Evolutionary conservation across 169 alveolate genomes (phyloP), one percentile per base, ranked within the genome.

Genomic region (Eimeria brunetti): DNA sequence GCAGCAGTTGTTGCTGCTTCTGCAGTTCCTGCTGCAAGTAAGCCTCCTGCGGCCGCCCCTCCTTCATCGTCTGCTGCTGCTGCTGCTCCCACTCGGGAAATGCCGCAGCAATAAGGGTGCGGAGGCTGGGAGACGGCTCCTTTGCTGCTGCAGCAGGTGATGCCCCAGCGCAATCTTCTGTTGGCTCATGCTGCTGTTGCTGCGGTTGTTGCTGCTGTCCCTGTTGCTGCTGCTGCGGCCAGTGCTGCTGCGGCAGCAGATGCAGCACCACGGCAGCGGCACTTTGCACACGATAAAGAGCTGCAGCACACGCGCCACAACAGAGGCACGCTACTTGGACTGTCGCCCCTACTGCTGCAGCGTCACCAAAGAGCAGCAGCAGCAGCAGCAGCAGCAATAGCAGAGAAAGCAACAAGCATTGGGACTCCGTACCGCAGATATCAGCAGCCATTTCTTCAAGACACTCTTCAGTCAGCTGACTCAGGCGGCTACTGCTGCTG

Each of bases 191-290:
- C 27, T 51, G 90, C 46, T 56, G 80, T 58, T 41, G 67, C 27
- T 51, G 90, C 46, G 16, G 80, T 53, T 41, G 44, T 5, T 36
- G 78, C 62, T 53, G 89, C 75, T 81, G 89, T 44, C n/a, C 36
- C 22, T 81, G 71, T 36, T 81, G 27, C 89, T 58, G 91, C 44
- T 85, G 60, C 58, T 24, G 80, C 27, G 38, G 62, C 60, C 27
- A 46, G 44, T 60, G 80, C 80, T 85, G 91, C 78, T 41, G 91
- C 16, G 49, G 91, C 91, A 56, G 91, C 78, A 58, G 91, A 14
- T 24, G 41, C 6, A 85, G 91, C 41, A 58, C 62, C 60, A 58
- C 60, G 20, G 78, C 78, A 46, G 91, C 91, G 14, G 89, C 91
- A 38, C 80, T 58, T 16, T 60, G 91, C 27, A 36, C 60, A 7